A percentile compares a stretch with the other conserved stretches of the same genome.
phyloP scores from a whole-genome alignment of 805 yeast genomes.

The Sugiyamaella americana region DNA sequence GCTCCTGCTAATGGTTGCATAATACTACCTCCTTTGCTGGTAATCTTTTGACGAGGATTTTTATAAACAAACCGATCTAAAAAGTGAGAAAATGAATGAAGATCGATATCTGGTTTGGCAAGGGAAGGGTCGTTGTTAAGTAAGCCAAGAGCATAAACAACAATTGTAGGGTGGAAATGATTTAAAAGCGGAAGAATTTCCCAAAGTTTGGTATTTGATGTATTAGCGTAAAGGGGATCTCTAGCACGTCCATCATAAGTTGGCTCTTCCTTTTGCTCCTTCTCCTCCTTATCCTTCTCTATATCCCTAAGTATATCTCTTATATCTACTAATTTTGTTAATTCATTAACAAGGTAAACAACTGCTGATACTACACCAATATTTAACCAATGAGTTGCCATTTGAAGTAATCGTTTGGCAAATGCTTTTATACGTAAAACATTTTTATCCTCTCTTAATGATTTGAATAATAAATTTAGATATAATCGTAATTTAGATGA shows the following conservation, averaged over 20 bases:
- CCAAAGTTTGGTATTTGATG: slow-evolving; percentile 78
- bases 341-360: slow-evolving; percentile 64
- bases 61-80: slow-evolving; percentile 92
- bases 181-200: slow-evolving; percentile 66
- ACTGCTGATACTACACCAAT: slow-evolving; percentile 85
- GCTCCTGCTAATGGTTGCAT: slow-evolving; percentile 95
- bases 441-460: slow-evolving; percentile 64
- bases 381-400: slow-evolving; percentile 79
- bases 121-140: slow-evolving; percentile 36
- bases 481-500: slow-evolving; percentile 93
- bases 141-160: slow-evolving; percentile 57
- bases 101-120: slow-evolving; percentile 82
- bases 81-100: slow-evolving; percentile 83
- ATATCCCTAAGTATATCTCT: slow-evolving; percentile 50
- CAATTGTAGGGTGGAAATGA: slow-evolving; percentile 91
- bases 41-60: slow-evolving; percentile 73
- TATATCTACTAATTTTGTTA: slow-evolving; percentile 53
- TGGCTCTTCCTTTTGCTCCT: slow-evolving; percentile 28
- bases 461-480: slow-evolving; percentile 75
- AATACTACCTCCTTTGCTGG: slow-evolving; percentile 74
- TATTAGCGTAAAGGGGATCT: slow-evolving; percentile 90
- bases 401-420: slow-evolving; percentile 82
- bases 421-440: slow-evolving; percentile 72
- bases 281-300: too few relatives aligned
- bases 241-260: slow-evolving; percentile 79